Evolutionary conservation across 305 asterid species (phyloP), one percentile per base, ranked within the genome.

Genomic region (Rubia balearica): DNA sequence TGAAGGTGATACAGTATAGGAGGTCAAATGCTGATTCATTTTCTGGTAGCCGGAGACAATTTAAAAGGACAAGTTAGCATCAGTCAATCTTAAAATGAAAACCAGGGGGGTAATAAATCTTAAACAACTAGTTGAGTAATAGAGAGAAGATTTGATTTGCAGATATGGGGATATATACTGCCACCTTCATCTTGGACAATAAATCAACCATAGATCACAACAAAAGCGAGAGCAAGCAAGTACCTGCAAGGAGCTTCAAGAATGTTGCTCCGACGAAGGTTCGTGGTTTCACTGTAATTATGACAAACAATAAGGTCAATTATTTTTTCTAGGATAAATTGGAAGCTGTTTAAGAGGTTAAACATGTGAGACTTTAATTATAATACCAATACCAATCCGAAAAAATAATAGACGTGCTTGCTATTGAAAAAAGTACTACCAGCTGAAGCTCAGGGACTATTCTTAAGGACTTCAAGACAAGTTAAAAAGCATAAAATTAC

Each of bases 1-100:
- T 94, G 90, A 94, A 94, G 33, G 99, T 80, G 80, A 94, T 91
- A 77, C 98, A 94, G 73, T 94, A 94, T 46, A 94, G 85, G 75
- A 94, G 92, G 81, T 94, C 99, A 72, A 94, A 94, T n/a, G 98
- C 98, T 19, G 89, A 84, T 79, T 94, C 99, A 76, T 90, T 86
- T 75, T 94, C 99, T 94, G 96, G 72, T 57, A 72, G 66, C 19
- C 43, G 74, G 42, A 53, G 38, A 72, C 55, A 73, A 61, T 21
- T 61, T 45, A 22, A 30, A 22, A 17, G 12, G 19, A 59, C 63
- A 21, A 53, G 67, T 21, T 22, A 42, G 22, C 57, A 40, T 56
- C 41, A 12, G 21, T 51, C 8, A 16, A 55, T 55, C 61, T n/a
- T 36, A n/a, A 19, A 41, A n/a, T 53, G 5, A 40, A 24, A 55